Evolutionary conservation across 805 yeast genomes (phyloP).

Genomic region (Priceomyces haplophilus): DNA sequence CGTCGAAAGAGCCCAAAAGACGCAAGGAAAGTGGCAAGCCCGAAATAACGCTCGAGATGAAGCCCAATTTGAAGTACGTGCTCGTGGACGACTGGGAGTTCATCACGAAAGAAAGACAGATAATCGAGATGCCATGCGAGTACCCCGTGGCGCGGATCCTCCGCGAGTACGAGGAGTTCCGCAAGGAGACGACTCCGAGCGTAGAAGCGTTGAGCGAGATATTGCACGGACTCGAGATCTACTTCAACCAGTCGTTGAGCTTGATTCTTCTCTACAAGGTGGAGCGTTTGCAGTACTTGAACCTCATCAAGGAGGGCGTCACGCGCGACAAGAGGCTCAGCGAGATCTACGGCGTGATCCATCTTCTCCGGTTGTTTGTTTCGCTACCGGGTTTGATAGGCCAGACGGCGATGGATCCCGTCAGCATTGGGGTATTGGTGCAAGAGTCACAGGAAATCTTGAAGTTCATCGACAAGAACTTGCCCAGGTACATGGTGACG

Average conservation of each 20-base stretch:
- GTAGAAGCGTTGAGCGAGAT: conserved; percentile 54
- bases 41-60: conserved; percentile 58
- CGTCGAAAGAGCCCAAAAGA: conserved; percentile 4
- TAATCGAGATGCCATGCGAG: conserved; percentile 62
- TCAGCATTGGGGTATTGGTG: conserved; percentile 55
- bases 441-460: conserved; percentile 54
- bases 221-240: conserved; percentile 62
- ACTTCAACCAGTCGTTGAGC: conserved; percentile 74
- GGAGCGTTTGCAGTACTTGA: conserved; percentile 71
- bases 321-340: conserved; percentile 31
- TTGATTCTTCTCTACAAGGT: conserved; percentile 67
- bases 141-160: conserved; percentile 55
- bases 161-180: conserved; percentile 43
- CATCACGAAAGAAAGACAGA: conserved; percentile 74
- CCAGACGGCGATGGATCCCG: conserved; percentile 77
- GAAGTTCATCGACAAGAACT: conserved; percentile 47
- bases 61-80: conserved; percentile 62
- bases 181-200: conserved; percentile 13
- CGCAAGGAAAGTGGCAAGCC: conserved; percentile 7
- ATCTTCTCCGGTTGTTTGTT: conserved; percentile 71
- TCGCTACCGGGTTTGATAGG: conserved; percentile 81
- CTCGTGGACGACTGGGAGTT: conserved; percentile 93
- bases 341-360: conserved; percentile 75
- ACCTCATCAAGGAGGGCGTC: conserved; percentile 40
- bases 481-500: conserved; percentile 29